Percentiles rank a stretch among this genome's conserved stretches.
These are phyloP conservation scores for Lithospermum erythrorhizon DNA, from an alignment of 257 asterid species.

Conservation along the genomic window DNA sequence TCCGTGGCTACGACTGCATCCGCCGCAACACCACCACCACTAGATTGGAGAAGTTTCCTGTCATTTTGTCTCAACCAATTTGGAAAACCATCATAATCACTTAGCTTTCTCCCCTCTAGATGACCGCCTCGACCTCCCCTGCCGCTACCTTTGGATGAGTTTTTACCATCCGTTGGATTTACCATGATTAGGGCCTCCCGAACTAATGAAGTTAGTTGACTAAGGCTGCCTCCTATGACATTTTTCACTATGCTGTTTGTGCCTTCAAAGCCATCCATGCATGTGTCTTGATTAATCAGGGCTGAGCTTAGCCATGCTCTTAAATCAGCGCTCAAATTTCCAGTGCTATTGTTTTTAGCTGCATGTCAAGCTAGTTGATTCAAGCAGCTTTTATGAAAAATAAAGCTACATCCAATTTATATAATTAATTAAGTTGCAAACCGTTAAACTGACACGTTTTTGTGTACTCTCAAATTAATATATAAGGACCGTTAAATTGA, in stretches of 20 bases:
- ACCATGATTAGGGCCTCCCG: conserved; percentile 24
- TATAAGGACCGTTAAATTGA: no score
- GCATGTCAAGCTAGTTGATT: background rate
- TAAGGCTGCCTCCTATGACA: conserved; percentile 14
- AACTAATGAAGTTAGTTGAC: conserved; percentile 25
- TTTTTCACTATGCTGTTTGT: conserved; percentile 17
- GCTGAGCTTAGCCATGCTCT: conserved; percentile 54
- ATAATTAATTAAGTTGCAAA: no score
- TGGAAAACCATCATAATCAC: conserved; percentile 13
- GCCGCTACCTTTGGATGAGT: background rate
- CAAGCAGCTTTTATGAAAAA: no score
- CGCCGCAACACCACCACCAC: conserved; percentile 13
- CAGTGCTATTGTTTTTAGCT: conserved; percentile 36
- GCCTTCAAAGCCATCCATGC: conserved; percentile 44
- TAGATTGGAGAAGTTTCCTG: conserved; percentile 22
- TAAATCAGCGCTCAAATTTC: conserved; percentile 31
- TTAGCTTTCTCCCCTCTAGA: conserved; percentile 14
- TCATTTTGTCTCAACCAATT: conserved; percentile 29
- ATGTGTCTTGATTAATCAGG: conserved; percentile 42
- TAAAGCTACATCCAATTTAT: no score
- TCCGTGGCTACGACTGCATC: conserved; percentile 44
- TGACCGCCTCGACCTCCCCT: background rate
- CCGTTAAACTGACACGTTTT: no score
- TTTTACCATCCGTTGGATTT: conserved; percentile 4
- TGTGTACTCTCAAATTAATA: no score